phyloP scores from a whole-genome alignment of 768 basidiomycete genomes.

The Tubosaeta sp. region DNA sequence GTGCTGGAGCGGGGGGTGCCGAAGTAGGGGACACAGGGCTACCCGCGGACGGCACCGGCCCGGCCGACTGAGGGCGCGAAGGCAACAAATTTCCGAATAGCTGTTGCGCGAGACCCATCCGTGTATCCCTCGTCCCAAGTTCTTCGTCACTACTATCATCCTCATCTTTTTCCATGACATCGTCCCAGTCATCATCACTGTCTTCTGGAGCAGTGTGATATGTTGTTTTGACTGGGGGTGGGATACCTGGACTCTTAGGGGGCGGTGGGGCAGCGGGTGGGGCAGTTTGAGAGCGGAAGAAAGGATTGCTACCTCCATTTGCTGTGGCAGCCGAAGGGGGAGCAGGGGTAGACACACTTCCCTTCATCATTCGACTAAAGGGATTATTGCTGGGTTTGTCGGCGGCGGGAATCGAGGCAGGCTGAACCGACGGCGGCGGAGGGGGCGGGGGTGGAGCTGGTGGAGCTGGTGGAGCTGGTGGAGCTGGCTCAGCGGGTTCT shows the following conservation, averaged over 20 bases:
- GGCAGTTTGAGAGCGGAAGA: conserved; percentile 51
- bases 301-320: conserved; percentile 69
- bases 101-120: conserved; percentile 70
- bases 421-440: conserved; percentile 23
- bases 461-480: too few relatives aligned
- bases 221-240: conserved; percentile 47
- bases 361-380: conserved; percentile 65
- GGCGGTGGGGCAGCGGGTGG: conserved; percentile 36
- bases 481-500: conserved; percentile 15
- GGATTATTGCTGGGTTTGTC: conserved; percentile 72
- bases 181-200: conserved; percentile 81
- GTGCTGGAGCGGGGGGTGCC: conserved; percentile 37
- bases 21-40: conserved; percentile 30
- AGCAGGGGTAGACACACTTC: conserved; percentile 35
- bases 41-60: conserved; percentile 22
- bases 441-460: conserved; percentile 32
- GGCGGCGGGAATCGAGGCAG: conserved; percentile 25
- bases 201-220: conserved; percentile 61
- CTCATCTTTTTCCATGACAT: conserved; percentile 68
- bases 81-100: conserved; percentile 73
- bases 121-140: conserved; percentile 54
- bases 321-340: conserved; percentile 20
- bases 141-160: conserved; percentile 81
- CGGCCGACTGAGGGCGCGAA: conserved; percentile 54
- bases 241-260: conserved; percentile 31